Conservation (phyloP, 768 basidiomycete genomes). For the Hericium alpestre region DNA sequence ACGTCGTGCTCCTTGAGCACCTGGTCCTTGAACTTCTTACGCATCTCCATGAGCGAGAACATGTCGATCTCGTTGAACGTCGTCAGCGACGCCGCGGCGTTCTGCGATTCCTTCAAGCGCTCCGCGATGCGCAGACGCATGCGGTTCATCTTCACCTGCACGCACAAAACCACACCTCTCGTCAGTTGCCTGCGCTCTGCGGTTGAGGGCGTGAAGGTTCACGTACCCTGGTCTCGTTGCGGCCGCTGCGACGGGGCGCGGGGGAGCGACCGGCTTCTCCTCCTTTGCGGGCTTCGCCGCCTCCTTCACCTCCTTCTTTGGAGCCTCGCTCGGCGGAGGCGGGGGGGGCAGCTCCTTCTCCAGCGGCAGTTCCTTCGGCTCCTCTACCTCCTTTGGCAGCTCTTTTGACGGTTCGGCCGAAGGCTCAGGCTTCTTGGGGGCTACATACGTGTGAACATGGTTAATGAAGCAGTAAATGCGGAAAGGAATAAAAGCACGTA, state of each 20-base stretch:
- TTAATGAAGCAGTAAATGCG: not conserved
- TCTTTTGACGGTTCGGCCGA: slow-evolving; percentile 14
- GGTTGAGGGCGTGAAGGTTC: not conserved
- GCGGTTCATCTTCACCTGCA: slow-evolving; percentile 92
- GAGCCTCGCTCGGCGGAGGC: slow-evolving; percentile 26
- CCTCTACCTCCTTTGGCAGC: slow-evolving; percentile 24
- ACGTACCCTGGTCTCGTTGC: slow-evolving; percentile 78
- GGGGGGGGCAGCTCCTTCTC: slow-evolving; percentile 36
- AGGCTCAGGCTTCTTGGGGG: slow-evolving; percentile 1
- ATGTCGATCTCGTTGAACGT: slow-evolving; percentile 99
- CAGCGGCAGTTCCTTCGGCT: slow-evolving; percentile 28
- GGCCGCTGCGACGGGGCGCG: slow-evolving; percentile 37
- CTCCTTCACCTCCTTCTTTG: slow-evolving; percentile 30
- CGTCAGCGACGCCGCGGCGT: slow-evolving; percentile 89
- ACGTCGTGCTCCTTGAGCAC: slow-evolving; percentile 87
- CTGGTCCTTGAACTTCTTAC: slow-evolving; percentile 86
- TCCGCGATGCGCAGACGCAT: slow-evolving; percentile 97
- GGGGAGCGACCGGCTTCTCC: slow-evolving; percentile 19
- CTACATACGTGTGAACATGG: not conserved
- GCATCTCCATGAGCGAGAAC: slow-evolving; percentile 86
- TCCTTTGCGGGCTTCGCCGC: slow-evolving; percentile 18
- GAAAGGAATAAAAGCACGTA: not conserved
- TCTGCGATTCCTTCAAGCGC: slow-evolving; percentile 96
- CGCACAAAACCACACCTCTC: not conserved
- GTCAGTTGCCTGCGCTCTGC: too few species aligned